Evolutionary conservation across 495 filamentous ascomycete genomes (phyloP).

Genomic region (Neurospora sp.): DNA sequence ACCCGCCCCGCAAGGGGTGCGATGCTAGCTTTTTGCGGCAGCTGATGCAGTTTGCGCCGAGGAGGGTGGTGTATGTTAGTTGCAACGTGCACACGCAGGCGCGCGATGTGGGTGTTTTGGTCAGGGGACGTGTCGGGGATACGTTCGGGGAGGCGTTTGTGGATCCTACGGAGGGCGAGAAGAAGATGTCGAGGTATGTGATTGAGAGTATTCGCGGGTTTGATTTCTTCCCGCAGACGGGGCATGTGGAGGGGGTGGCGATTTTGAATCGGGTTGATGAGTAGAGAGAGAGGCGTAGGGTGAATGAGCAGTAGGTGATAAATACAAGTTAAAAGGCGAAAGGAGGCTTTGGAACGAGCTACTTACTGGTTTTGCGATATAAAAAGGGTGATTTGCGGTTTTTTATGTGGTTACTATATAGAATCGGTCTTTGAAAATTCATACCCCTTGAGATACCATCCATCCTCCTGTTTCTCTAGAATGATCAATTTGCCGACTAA

Average conservation of each 20-base stretch:
- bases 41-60: slow-evolving; percentile 63
- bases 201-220: slow-evolving; percentile 91
- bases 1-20: slow-evolving; percentile 92
- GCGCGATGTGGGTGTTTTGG: slow-evolving; percentile 76
- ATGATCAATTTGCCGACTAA: no score
- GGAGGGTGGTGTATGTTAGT: slow-evolving; percentile 80
- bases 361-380: background rate
- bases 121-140: slow-evolving; percentile 44
- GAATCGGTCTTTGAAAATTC: background rate
- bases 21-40: slow-evolving; percentile 76
- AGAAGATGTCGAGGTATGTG: slow-evolving; percentile 51
- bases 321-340: background rate
- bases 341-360: background rate
- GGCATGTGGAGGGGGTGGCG: slow-evolving; percentile 92
- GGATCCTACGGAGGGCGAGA: slow-evolving; percentile 21
- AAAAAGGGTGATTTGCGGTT: background rate
- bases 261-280: slow-evolving; percentile 52
- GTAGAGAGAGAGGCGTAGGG: background rate
- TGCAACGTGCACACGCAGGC: slow-evolving; percentile 98
- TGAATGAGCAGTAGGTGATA: background rate
- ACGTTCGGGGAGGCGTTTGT: background rate
- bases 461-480: no score
- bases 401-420: background rate
- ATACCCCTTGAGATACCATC: no score
- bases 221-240: slow-evolving; percentile 97